Conservation (phyloP, 306 rosid genomes). For the Oxytropis ochrocephala region DNA sequence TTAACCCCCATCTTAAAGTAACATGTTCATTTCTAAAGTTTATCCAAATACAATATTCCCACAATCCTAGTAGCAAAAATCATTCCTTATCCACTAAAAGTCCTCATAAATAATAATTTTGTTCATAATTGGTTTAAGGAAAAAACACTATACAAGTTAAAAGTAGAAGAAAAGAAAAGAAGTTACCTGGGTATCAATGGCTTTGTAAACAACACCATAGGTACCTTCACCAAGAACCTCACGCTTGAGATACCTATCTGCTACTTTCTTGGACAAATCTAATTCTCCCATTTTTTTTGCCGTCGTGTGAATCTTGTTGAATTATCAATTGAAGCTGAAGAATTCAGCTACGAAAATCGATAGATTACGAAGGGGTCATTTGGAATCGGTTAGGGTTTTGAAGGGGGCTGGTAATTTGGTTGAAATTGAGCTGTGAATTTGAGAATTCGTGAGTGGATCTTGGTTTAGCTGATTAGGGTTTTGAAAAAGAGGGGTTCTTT, state of each 20-base stretch:
- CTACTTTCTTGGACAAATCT: slow-evolving; percentile 77
- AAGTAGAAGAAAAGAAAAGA: not conserved
- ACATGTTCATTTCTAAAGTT: slow-evolving; percentile 1
- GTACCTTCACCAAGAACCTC: slow-evolving; percentile 98
- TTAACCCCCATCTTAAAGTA: not conserved
- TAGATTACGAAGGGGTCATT: slow-evolving; percentile 17
- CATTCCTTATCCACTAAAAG: not conserved
- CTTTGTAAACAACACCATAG: slow-evolving; percentile 94
- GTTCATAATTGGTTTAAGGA: not conserved
- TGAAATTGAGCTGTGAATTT: not conserved
- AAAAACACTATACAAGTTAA: not conserved
- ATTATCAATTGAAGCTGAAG: not conserved
- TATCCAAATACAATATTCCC: not conserved
- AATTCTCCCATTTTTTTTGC: slow-evolving; percentile 41
- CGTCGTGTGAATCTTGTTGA: not conserved
- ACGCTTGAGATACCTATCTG: slow-evolving; percentile 93
- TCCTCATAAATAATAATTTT: not conserved
- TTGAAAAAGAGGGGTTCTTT: not conserved
- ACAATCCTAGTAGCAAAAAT: not conserved
- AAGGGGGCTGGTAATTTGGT: not conserved
- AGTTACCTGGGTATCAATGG: slow-evolving; percentile 86
- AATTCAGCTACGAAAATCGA: not conserved
- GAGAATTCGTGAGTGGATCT: slow-evolving; percentile 3
- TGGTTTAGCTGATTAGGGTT: slow-evolving; percentile 32
- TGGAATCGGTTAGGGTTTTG: slow-evolving; percentile 37